phyloP scores from a whole-genome alignment of 2,329 filamentous ascomycete genomes.

The Microdochium nivale region DNA sequence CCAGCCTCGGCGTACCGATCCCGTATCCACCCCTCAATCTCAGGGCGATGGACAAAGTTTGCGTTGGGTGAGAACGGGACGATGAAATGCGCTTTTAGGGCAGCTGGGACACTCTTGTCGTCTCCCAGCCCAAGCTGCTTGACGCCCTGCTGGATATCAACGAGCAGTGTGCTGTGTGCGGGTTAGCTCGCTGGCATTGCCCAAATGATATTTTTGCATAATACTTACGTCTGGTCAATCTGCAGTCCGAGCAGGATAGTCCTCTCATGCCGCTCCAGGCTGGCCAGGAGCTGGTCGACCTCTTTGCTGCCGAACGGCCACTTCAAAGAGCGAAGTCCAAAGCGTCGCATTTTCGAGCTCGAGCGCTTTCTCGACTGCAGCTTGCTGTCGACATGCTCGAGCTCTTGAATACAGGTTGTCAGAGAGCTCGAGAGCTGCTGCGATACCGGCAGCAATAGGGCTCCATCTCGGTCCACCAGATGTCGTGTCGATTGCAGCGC shows the following conservation, averaged over 20 bases:
- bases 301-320: constrained; percentile 19
- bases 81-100: constrained; percentile 3
- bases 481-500: neutral
- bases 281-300: constrained; percentile 9
- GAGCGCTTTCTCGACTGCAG: neutral
- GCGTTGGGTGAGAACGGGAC: constrained; percentile 8
- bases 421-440: neutral
- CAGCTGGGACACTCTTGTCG: neutral
- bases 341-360: constrained; percentile 10
- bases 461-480: neutral
- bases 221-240: constrained; percentile 18
- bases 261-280: constrained; percentile 14
- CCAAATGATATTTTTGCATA: constrained; percentile 4
- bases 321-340: constrained; percentile 16
- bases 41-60: constrained; percentile 6
- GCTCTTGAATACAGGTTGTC: neutral
- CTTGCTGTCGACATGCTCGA: neutral
- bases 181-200: neutral
- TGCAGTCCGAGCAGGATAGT: constrained; percentile 15
- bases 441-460: neutral
- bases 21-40: constrained; percentile 4
- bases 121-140: neutral
- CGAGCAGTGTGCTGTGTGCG: neutral
- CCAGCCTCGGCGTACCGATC: neutral
- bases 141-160: neutral